A percentile compares a stretch with the other conserved stretches of the same genome.
Conservation (phyloP, 306 rosid genomes). For the Ormosia semicastrata region DNA sequence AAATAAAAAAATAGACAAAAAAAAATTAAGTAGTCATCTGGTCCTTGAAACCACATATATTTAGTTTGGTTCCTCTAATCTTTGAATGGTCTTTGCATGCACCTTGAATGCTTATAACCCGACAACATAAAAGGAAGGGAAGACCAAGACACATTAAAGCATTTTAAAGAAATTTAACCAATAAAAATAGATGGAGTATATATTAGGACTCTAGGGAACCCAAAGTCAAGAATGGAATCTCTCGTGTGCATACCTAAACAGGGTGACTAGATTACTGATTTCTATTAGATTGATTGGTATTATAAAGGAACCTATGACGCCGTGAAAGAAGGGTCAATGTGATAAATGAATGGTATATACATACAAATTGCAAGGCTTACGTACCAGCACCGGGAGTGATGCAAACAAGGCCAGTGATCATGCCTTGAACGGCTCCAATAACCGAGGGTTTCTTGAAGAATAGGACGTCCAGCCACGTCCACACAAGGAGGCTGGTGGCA, state of each 20-base stretch:
- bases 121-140: neutral
- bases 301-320: neutral
- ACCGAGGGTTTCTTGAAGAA: constrained; percentile 72
- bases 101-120: neutral
- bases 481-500: constrained; percentile 67
- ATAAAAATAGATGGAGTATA: neutral
- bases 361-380: neutral
- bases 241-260: neutral
- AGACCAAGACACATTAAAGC: neutral
- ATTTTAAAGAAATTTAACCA: neutral
- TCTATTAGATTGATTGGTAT: neutral
- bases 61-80: neutral
- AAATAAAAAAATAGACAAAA: no score
- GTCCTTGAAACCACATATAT: neutral
- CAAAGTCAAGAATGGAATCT: constrained; percentile 5
- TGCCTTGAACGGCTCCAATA: constrained; percentile 84
- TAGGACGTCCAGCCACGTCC: constrained; percentile 71
- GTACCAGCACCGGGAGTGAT: constrained; percentile 77
- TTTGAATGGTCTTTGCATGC: neutral
- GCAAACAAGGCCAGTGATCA: constrained; percentile 81
- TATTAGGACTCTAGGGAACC: neutral
- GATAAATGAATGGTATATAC: neutral
- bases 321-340: neutral
- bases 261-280: neutral
- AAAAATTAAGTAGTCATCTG: neutral